Evolutionary conservation across 306 rosid genomes (phyloP), one percentile per base, ranked within the genome.

Genomic region (Lotus japonicus): DNA sequence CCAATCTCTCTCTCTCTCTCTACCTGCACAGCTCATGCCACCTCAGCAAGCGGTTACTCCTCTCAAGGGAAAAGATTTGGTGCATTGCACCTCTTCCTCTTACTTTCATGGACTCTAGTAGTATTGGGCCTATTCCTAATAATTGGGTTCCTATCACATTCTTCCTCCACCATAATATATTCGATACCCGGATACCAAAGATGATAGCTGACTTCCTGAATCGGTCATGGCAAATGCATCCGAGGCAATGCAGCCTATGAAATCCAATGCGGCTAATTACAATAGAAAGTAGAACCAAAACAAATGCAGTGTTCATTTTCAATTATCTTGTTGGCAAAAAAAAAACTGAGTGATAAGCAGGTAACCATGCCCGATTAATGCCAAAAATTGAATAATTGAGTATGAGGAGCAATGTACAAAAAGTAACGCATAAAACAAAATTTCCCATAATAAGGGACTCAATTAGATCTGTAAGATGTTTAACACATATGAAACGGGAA

Each of bases 151-250:
- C n/a, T n/a, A n/a, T n/a, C n/a, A n/a, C n/a, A 85, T 90, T 75
- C 62, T 85, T 9, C 97, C 99, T 17, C 96, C 92, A 5, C 99
- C 99, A 10, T 83, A 90, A 81, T 94, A 94, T 77, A 90, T 90
- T 16, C 99, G 88, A 74, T 72, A 85, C 66, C 99, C 97, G 2
- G 95, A 85, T 18, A 90, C 97, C 79, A 94, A 84, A 66, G 99
- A 94, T 31, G 99, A 90, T 60, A 94, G 82, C 51, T 90, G 99
- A 80, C 99, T 90, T 68, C 97, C 99, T 10, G 99, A 94, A 76
- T 94, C 97, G 1, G 99, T 94, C 96, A 94, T 94, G 73, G 99
- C 88, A 82, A 94, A 94, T 63, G 99, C 97, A 90, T 90, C 78
- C 0, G 99, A 77, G 68, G 97, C 99, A 23, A 89, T 86, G 85